Base-by-base conservation (phyloP, 495 filamentous ascomycete genomes). In the Tuber magnatum region DNA sequence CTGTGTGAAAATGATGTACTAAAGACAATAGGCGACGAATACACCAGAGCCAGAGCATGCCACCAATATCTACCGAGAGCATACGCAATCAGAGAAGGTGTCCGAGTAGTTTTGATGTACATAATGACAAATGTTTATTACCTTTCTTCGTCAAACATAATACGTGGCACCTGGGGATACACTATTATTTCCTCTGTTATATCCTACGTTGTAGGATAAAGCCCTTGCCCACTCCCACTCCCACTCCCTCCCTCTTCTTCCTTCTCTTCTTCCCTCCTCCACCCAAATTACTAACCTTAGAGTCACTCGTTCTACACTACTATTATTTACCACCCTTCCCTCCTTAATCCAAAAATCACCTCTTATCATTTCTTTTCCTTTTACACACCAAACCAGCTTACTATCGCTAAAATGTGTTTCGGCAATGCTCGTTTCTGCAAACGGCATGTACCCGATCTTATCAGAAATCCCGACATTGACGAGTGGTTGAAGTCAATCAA, bases 351-450 rank as follows among this genome's bases (percentile, higher is more conserved):
- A n/a, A 6, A 65, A 35, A 28, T n/a, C n/a, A n/a, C 14, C 4
- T 32, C 5, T n/a, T n/a, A n/a, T n/a, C 12, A 6, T 32, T 35
- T 18, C 32, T 20, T 14, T 7, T n/a, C 10, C 24, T 28, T n/a
- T 5, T 32, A 14, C 3, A 35, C 56, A 65, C 32, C 10, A 1
- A 35, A 32, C 51, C 28, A 32, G 14, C 16, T 2, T 20, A 35
- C 56, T 65, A 16, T 65, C 28, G 56, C 20, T 65, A 65, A 65
- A 65, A 65, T 65, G 56, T 65, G 56, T 65, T 35, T 65, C 32
- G 3, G 56, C 14, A 65, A 20, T 2, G 28, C n/a, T 28, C 56
- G 4, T 65, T 65, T 65, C 56, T 16, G 28, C 32, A 65, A 20
- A 35, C 56, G 12, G 28, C 28, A 35, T 14, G 4, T 3, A 35